Evolutionary conservation across 2,329 filamentous ascomycete genomes (phyloP), one percentile per base, ranked within the genome.

Genomic region (Arthrobotrys musiformis): DNA sequence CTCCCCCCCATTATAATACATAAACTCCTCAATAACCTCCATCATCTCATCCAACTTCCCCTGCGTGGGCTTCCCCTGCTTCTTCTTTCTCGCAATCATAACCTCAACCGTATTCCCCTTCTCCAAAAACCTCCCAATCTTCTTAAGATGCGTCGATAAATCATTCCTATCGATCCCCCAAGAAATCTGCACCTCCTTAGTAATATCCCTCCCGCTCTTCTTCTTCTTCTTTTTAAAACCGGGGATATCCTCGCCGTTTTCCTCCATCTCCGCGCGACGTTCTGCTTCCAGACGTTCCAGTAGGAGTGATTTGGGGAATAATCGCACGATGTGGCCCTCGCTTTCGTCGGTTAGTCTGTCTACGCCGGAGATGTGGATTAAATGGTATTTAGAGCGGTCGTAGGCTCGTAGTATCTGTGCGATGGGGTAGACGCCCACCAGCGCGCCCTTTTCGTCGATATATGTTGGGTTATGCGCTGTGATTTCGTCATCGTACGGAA

Each of bases 91-190:
- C 72, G 89, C 89, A 58, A 97, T 81, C 64, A 91, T 81, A 9
- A 97, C 82, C 82, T 95, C 91, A 19, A 97, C 93, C 82, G 87
- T 89, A 82, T 88, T 87, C 0, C 93, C 93, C 83, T 93, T 92
- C 7, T 83, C 85, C 82, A 97, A 82, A 82, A 97, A 97, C 66
- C 85, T 86, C 78, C 84, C 84, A 81, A 94, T 83, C 84, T 89
- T 89, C 81, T 88, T 88, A 83, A 95, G 82, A 82, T 90, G 88
- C 82, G 92, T 90, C n/a, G 84, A 84, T 63, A 97, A 83, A 85
- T 97, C 94, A 82, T 94, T 88, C 11, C 84, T 82, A 77, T 90
- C 90, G 81, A 97, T 96, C 35, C 91, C 90, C 94, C 94, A 98
- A 83, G 93, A 94, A 80, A 98, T 81, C 84, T 97, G 94, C n/a